Evolutionary conservation across 495 filamentous ascomycete genomes (phyloP).

Genomic region (Neurospora cerealis): DNA sequence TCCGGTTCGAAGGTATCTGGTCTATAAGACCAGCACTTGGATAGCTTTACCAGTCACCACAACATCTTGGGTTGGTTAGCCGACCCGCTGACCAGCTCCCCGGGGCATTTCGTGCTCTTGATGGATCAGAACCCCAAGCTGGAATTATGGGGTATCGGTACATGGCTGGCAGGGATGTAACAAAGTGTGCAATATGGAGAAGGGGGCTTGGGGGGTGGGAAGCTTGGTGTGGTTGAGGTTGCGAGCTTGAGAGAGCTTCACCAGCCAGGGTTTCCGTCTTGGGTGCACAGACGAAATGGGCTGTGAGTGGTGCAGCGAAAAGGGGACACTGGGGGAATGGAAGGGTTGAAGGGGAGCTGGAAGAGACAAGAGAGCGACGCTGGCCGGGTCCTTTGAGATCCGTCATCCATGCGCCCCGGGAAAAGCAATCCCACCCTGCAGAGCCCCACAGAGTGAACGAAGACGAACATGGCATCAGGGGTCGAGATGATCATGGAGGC

Average conservation of each 20-base stretch:
- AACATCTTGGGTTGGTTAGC: slow-evolving; percentile 1
- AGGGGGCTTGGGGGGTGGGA: neutral
- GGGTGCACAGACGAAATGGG: slow-evolving; percentile 1
- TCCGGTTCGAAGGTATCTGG: neutral
- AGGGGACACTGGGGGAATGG: neutral
- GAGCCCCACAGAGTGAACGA: slow-evolving; percentile 10
- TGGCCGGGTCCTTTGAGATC: neutral
- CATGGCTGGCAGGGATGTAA: neutral
- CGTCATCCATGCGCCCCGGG: neutral
- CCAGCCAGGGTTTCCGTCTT: neutral
- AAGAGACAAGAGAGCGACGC: neutral
- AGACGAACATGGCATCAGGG: slow-evolving; percentile 10
- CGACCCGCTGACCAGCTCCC: slow-evolving; percentile 10
- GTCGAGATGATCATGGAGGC: slow-evolving; percentile 7
- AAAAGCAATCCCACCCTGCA: slow-evolving; percentile 15
- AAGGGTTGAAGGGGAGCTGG: slow-evolving; percentile 1
- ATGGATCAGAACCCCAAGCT: neutral
- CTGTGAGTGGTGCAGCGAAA: slow-evolving; percentile 4
- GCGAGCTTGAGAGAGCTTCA: neutral
- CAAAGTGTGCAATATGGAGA: neutral
- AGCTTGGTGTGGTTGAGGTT: slow-evolving; percentile 1
- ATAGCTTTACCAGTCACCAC: neutral
- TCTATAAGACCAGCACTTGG: neutral
- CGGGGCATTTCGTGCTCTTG: slow-evolving; percentile 12
- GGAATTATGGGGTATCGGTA: neutral